Evolutionary conservation across 1,139 yeast genomes (phyloP), one percentile per base, ranked within the genome.

Genomic region (Blastobotrys ciferrii): DNA sequence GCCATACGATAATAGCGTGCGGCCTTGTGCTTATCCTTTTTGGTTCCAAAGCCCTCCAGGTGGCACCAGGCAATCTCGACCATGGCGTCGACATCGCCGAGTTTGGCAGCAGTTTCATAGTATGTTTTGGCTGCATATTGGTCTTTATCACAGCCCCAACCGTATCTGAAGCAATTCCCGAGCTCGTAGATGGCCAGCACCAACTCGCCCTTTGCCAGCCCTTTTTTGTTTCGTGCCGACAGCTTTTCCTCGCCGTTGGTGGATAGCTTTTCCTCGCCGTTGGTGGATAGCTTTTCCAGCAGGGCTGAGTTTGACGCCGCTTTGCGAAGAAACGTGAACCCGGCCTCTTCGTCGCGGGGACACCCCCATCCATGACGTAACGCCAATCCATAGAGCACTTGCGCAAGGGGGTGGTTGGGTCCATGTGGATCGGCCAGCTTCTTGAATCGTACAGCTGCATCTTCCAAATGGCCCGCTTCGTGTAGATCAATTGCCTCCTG

Each of bases 361-460:
- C 61, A 56, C 13, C 70, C 70, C 70, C 70, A 66, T 11, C 70
- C 70, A 42, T 66, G 70, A 14, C 70, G 52, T n/a, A 65, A 56
- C 4, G 66, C 54, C 38, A 66, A 51, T 1, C 70, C 70, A 31
- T 58, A 58, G 32, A 66, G 55, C 2, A 65, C 63, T 46, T 65
- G 69, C 3, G 69, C 68, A 19, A 65, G 48, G 12, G 68, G 66
- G 39, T 62, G 54, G 46, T 58, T 57, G 13, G 53, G 41, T 17
- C 52, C 56, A 7, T 45, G 30, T 3, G 64, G 64, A 18, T 55
- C 57, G 12, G 67, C 68, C 36, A 65, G 55, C 19, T 43, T 42
- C 12, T 47, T 47, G 47, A 65, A 63, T 31, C 50, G 31, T 1
- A 13, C 38, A 4, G 63, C 49, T 2, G 68, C 58, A 36, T 56